Conservation (phyloP, 2,329 filamentous ascomycete species). For the Nigrospora sphaerica region DNA sequence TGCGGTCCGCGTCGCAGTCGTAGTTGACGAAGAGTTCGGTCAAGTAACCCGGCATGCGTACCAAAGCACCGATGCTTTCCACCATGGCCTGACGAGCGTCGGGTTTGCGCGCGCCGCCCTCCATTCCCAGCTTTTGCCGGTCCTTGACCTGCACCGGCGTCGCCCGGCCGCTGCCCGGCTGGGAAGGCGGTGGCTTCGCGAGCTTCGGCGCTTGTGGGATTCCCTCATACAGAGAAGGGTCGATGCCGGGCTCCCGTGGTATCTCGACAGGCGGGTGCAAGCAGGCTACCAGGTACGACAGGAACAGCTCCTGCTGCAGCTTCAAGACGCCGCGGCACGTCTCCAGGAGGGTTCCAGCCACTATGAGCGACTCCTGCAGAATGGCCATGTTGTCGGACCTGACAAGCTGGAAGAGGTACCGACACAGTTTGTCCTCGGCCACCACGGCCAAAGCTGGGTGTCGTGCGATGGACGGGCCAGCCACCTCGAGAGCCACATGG, state of each 20-base stretch:
- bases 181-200: slow-evolving; percentile 69
- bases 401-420: slow-evolving; percentile 91
- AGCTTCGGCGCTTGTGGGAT: slow-evolving; percentile 88
- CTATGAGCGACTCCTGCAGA: slow-evolving; percentile 83
- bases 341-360: slow-evolving; percentile 82
- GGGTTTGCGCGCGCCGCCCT: slow-evolving; percentile 85
- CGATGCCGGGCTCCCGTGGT: slow-evolving; percentile 81
- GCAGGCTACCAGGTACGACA: slow-evolving; percentile 91
- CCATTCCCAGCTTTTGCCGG: slow-evolving; percentile 83
- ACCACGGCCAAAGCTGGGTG: slow-evolving; percentile 83
- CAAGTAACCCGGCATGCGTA: slow-evolving; percentile 90
- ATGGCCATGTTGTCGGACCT: slow-evolving; percentile 95
- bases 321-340: slow-evolving; percentile 89
- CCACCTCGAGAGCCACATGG: slow-evolving; percentile 92
- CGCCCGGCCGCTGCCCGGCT: slow-evolving; percentile 69
- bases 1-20: slow-evolving; percentile 87
- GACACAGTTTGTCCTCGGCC: slow-evolving; percentile 88
- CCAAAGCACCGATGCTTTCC: slow-evolving; percentile 85
- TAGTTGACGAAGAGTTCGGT: slow-evolving; percentile 96
- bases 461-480: slow-evolving; percentile 87
- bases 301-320: slow-evolving; percentile 90
- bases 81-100: slow-evolving; percentile 98
- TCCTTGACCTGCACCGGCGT: slow-evolving; percentile 91
- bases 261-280: slow-evolving; percentile 93
- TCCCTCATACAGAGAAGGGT: slow-evolving; percentile 84